phyloP scores from a whole-genome alignment of 495 filamentous ascomycete genomes.

The Penicillium cinerascens region DNA sequence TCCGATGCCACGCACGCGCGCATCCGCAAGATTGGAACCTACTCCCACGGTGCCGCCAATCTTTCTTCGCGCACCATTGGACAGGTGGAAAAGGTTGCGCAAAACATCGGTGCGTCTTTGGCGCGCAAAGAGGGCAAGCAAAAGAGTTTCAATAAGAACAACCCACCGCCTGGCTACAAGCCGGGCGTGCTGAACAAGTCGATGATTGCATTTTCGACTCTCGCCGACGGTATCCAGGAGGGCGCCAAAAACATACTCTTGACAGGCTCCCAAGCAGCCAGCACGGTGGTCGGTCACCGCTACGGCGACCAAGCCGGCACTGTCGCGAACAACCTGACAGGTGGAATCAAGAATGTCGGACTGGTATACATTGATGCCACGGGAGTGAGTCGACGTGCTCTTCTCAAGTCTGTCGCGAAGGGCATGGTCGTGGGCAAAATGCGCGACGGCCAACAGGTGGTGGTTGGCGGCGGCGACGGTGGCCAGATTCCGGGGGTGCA shows the following conservation, averaged over 20 bases:
- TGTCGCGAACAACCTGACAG: constrained; percentile 67
- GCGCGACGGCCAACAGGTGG: constrained; percentile 73
- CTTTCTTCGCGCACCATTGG: constrained; percentile 85
- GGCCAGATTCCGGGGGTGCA: constrained; percentile 41
- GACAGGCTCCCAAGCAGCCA: constrained; percentile 70
- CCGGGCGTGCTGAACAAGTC: constrained; percentile 91
- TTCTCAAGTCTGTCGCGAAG: constrained; percentile 91
- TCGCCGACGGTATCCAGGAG: constrained; percentile 90
- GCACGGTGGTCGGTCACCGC: constrained; percentile 73
- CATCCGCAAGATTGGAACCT: constrained; percentile 77
- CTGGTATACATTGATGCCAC: constrained; percentile 97
- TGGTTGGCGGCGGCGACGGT: constrained; percentile 81
- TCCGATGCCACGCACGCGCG: constrained; percentile 78
- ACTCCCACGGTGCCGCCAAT: constrained; percentile 71
- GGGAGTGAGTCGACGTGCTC: constrained; percentile 80
- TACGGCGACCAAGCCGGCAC: constrained; percentile 82
- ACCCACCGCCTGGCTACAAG: constrained; percentile 63
- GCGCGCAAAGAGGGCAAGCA: constrained; percentile 55
- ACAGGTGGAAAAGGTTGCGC: constrained; percentile 71
- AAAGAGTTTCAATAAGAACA: constrained; percentile 59
- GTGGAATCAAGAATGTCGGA: constrained; percentile 91
- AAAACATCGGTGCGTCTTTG: constrained; percentile 79
- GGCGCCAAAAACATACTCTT: constrained; percentile 71
- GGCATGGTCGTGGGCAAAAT: constrained; percentile 97
- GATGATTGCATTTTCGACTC: constrained; percentile 92